Base-by-base conservation (phyloP, 208 protist species). In the Trypanosoma grayi region DNA sequence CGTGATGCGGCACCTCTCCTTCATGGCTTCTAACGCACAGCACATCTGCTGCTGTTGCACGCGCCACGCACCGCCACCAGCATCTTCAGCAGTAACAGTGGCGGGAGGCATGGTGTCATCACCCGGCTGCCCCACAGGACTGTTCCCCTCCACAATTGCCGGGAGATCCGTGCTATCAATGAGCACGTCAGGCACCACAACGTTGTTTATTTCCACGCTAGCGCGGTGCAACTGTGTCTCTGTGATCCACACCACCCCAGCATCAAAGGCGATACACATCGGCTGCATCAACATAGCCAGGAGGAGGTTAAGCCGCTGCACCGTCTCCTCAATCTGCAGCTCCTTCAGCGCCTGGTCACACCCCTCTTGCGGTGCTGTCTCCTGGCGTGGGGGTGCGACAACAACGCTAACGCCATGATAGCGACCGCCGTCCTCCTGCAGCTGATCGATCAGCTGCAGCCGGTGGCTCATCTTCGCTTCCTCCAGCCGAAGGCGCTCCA, bases 181-280 rank as follows among this genome's bases (percentile, higher is more conserved):
- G 11, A 20, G 14, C 9, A 45, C 34, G 2, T 57, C 48, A 6
- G 36, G 46, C 39, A 51, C 36, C n/a, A 28, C 48, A 36, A 44
- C 46, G 30, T 33, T 61, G 34, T 61, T 20, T 31, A 63, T 53
- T 27, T 77, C 57, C 14, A 69, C 50, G 8, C 33, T 66, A 8
- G 34, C 66, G 30, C 51, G 55, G 31, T 66, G 46, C 14, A 60
- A n/a, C 40, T 77, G 65, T 37, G 59, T 68, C 44, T 90, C 83
- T 10, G 64, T 67, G 20, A 92, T 41, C 85, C 89, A 95, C 46
- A 84, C 86, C 25, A 92, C 60, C 27, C 89, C 89, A 9, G 89
- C 89, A 68, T 95, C 89, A 46, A 93, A 87, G 59, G 89, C 89
- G 31, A 92, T 86, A 52, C 73, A 74, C 50, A 95, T 83, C 5